Conservation (phyloP, 345 rosid species). For the Reutealis trisperma region DNA sequence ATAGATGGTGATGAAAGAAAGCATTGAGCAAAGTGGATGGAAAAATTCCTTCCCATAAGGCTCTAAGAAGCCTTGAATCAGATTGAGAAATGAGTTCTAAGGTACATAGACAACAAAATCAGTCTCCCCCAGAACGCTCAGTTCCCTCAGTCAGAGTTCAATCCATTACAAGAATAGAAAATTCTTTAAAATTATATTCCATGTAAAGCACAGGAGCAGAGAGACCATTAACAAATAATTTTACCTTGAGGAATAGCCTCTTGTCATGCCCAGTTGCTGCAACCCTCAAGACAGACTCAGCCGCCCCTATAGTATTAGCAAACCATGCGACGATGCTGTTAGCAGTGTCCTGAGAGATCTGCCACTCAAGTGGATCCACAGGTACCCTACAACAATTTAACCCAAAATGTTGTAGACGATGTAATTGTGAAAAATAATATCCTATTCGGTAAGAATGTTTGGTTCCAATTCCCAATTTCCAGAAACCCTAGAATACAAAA, state of each 20-base stretch:
- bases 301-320: slow-evolving; percentile 91
- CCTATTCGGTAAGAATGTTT: too few relatives aligned
- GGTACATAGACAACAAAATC: not conserved
- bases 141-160: not conserved
- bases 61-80: too few relatives aligned
- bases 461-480: not conserved
- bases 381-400: slow-evolving; percentile 56
- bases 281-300: slow-evolving; percentile 92
- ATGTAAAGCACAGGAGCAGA: too few relatives aligned
- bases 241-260: slow-evolving; percentile 76
- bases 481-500: not conserved
- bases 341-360: slow-evolving; percentile 93
- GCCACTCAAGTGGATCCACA: slow-evolving; percentile 97
- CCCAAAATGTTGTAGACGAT: not conserved
- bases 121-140: not conserved
- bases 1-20: not conserved
- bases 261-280: slow-evolving; percentile 99
- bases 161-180: not conserved
- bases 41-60: not conserved
- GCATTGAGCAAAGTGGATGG: not conserved
- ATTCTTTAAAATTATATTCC: too few relatives aligned
- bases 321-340: slow-evolving; percentile 69
- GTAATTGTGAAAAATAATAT: too few relatives aligned
- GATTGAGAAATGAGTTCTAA: too few relatives aligned
- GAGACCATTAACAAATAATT: too few relatives aligned